Evolutionary conservation across 257 asterid genomes (phyloP), one percentile per base, ranked within the genome.

Genomic region (Solanum sparsipilum): DNA sequence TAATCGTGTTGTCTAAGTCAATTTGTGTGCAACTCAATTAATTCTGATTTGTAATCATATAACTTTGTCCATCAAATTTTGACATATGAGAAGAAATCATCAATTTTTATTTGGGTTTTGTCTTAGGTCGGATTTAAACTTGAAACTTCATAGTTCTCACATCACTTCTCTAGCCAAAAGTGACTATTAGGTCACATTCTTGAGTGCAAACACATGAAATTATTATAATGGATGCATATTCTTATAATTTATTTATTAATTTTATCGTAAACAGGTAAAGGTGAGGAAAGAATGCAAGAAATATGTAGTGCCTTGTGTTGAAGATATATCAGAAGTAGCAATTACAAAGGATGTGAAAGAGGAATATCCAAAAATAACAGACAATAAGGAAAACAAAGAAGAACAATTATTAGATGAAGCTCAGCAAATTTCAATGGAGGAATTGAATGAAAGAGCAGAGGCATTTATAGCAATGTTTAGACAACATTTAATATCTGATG

Each of bases 391-490:
- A 63, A 76, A 83, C 2, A 38, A 9, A 3, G 75, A 10, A 23
- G 75, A 56, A 44, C 29, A 27, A 16, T 8, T 29, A 81, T 46
- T 46, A 48, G 67, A 41, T 46, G 92, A 88, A 36, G 91, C 88
- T 48, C 89, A 90, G 5, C 92, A 94, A 89, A 91, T 96, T 9
- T 91, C 98, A 0, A 91, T 94, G 92, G 98, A 94, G 92, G 99
- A 97, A 73, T 86, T 97, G 92, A 94, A 97, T 87, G 88, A 89
- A 91, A 95, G 94, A 92, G 99, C 90, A 25, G 99, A 97, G 88
- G 96, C 97, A 25, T 96, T 97, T 85, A 97, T 97, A 85, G 90
- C 98, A 32, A 97, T 92, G 98, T 97, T 97, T 87, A 94, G 98
- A 93, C 95, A 94, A 90, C 99, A 97, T 90, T 94, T 96, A 93